Evolutionary conservation across 2,329 filamentous ascomycete species (phyloP).

Genomic region (Gaeumannomyces sp.): DNA sequence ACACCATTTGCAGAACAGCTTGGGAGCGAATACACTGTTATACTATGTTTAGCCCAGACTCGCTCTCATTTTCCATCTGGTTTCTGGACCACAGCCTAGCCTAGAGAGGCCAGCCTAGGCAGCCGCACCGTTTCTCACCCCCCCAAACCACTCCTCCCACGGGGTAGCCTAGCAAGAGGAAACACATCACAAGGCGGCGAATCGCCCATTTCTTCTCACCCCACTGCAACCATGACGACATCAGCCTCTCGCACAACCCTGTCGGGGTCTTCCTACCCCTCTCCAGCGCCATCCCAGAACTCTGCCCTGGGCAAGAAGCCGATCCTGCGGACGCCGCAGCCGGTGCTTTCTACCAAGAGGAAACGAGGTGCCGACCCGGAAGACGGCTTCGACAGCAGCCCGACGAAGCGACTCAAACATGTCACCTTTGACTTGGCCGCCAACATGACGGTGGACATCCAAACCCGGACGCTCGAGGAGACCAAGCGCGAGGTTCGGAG

Average conservation of each 20-base stretch:
- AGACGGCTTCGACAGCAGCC: conserved; percentile 36
- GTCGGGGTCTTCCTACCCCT: conserved; percentile 1
- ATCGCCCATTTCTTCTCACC: neutral
- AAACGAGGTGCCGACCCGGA: conserved; percentile 36
- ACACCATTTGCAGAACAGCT: neutral
- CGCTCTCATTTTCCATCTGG: neutral
- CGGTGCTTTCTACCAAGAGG: conserved; percentile 38
- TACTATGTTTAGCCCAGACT: conserved; percentile 3
- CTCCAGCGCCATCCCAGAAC: conserved; percentile 1
- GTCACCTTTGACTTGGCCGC: conserved; percentile 54
- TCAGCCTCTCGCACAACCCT: neutral
- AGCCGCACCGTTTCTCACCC: neutral
- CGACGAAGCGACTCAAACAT: conserved; percentile 45
- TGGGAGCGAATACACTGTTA: neutral
- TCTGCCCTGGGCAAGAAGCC: conserved; percentile 37
- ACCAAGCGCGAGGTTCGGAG: conserved; percentile 49
- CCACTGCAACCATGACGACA: neutral
- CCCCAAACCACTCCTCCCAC: neutral
- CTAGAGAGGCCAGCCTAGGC: conserved; percentile 2
- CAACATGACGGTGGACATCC: conserved; percentile 51
- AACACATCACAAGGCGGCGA: neutral
- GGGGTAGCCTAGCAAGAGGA: neutral
- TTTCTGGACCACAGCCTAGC: conserved; percentile 1
- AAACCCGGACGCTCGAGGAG: conserved; percentile 45
- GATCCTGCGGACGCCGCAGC: conserved; percentile 42